These are phyloP conservation scores for Cornus controversa DNA, from an alignment of 148 eudicot species.

Conservation along the genomic window DNA sequence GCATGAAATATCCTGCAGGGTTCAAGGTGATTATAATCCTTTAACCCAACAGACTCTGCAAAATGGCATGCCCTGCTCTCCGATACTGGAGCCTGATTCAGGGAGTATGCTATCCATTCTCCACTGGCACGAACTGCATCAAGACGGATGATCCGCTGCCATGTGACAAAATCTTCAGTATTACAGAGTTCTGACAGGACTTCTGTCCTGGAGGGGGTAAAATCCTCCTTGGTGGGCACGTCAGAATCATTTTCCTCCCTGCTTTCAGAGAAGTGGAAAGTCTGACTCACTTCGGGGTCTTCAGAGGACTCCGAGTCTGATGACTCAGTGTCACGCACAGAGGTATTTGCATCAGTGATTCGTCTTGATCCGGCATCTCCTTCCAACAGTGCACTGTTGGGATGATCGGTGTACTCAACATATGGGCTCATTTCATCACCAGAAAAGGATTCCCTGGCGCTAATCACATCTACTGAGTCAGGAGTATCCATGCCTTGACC, in stretches of 20 bases:
- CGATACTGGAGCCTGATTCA: constrained; percentile 62
- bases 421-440: constrained; percentile 58
- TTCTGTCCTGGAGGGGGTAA: constrained; percentile 43
- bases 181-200: constrained; percentile 33
- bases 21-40: constrained; percentile 81
- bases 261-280: constrained; percentile 41
- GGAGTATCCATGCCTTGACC: constrained; percentile 51
- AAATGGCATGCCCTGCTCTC: constrained; percentile 59
- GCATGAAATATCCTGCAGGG: constrained; percentile 81
- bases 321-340: constrained; percentile 53
- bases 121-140: constrained; percentile 90
- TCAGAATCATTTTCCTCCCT: constrained; percentile 41
- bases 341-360: constrained; percentile 38
- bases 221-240: constrained; percentile 30
- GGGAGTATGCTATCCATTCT: constrained; percentile 69
- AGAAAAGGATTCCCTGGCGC: constrained; percentile 82
- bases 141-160: constrained; percentile 94
- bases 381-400: constrained; percentile 36
- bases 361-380: constrained; percentile 39
- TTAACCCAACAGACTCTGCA: constrained; percentile 79
- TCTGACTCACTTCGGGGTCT: constrained; percentile 58
- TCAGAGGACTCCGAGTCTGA: constrained; percentile 74
- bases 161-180: constrained; percentile 73
- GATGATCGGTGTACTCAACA: constrained; percentile 41
- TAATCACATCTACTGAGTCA: constrained; percentile 66